A percentile compares a stretch with the other conserved stretches of the same genome.
Evolutionary conservation across 441 rosid genomes (phyloP).

Genomic region (Brassica hybrid): DNA sequence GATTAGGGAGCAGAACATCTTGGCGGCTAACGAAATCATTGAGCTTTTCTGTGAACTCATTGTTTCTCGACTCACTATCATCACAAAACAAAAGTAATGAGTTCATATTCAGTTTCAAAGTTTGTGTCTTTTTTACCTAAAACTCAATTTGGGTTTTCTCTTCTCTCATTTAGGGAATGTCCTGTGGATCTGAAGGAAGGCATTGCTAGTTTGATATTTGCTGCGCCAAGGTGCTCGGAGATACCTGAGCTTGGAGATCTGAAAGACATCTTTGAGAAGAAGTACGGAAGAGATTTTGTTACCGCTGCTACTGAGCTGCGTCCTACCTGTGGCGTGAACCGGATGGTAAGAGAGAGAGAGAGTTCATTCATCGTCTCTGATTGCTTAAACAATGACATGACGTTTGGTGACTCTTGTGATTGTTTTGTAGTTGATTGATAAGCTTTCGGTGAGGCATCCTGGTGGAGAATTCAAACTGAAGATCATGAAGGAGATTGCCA

Average conservation of each 20-base stretch:
- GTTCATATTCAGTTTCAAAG: constrained; percentile 22
- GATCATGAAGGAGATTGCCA: constrained; percentile 85
- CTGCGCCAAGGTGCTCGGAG: constrained; percentile 89
- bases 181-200: constrained; percentile 94
- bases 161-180: constrained; percentile 87
- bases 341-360: too few relatives aligned
- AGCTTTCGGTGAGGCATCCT: constrained; percentile 87
- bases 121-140: background rate
- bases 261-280: constrained; percentile 69
- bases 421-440: constrained; percentile 73
- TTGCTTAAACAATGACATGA: background rate
- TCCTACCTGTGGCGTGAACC: constrained; percentile 84
- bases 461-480: constrained; percentile 78
- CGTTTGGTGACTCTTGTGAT: background rate
- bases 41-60: constrained; percentile 91
- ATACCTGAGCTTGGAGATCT: constrained; percentile 77
- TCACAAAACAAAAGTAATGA: constrained; percentile 76
- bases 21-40: constrained; percentile 85
- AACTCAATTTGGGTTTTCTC: background rate
- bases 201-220: constrained; percentile 82
- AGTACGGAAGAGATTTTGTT: constrained; percentile 83
- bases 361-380: constrained; percentile 11
- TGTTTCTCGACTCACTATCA: constrained; percentile 78
- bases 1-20: constrained; percentile 84
- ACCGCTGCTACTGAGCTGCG: constrained; percentile 84